These are phyloP conservation scores for Sphagnum tenellum DNA, from an alignment of 225 moss, liverwort and hornwort species.

Conservation along the genomic window DNA sequence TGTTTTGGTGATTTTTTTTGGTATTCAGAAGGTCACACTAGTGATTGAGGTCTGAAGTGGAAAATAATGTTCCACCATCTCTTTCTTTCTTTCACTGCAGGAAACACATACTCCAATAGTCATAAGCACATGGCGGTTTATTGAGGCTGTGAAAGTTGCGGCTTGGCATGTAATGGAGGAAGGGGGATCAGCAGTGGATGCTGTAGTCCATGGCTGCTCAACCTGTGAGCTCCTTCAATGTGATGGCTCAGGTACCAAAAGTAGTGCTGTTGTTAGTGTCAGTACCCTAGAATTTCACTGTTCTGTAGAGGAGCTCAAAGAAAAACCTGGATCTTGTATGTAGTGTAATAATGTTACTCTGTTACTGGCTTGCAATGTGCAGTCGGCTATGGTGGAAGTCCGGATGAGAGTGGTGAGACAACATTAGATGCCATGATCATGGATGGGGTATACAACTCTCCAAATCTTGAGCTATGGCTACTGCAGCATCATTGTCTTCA, in stretches of 20 bases:
- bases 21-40: too few relatives aligned
- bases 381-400: constrained; percentile 99
- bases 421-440: constrained; percentile 96
- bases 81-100: too few relatives aligned
- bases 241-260: constrained; percentile 57
- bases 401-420: constrained; percentile 93
- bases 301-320: too few relatives aligned
- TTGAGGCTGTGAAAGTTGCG: constrained; percentile 70
- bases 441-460: constrained; percentile 59
- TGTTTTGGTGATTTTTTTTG: too few relatives aligned
- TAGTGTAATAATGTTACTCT: too few relatives aligned
- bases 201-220: constrained; percentile 66
- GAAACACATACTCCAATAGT: constrained; percentile 31
- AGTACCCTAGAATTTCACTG: too few relatives aligned
- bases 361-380: constrained; percentile 8
- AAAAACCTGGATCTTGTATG: too few relatives aligned
- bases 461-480: too few relatives aligned
- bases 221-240: constrained; percentile 68
- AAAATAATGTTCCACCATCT: too few relatives aligned
- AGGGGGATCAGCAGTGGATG: constrained; percentile 73
- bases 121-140: constrained; percentile 87
- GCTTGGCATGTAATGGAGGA: constrained; percentile 51
- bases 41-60: too few relatives aligned
- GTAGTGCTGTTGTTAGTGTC: too few relatives aligned
- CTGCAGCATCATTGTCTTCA: too few relatives aligned